Base-by-base conservation (phyloP, 768 basidiomycete genomes). In the Boletus coccyginus region DNA sequence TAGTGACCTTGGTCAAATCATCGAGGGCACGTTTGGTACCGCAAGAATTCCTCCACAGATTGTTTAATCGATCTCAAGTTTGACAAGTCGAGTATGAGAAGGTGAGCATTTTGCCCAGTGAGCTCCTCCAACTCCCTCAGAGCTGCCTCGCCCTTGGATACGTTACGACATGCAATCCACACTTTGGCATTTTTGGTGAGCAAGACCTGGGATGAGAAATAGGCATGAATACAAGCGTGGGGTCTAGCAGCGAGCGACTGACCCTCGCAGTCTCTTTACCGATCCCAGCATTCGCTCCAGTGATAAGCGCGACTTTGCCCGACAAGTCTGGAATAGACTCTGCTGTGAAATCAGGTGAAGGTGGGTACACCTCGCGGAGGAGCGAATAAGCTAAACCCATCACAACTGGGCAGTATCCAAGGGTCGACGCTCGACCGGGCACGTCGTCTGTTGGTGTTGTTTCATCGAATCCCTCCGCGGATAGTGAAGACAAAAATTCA, bases 141-240 rank as follows among this genome's bases (percentile, higher is more conserved):
- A 5, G 77, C 77, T 11, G 58, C 63, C 19, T 70, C 61, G 2
- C 73, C 76, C 53, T 75, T 83, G 24, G 66, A 62, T 51, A 69
- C 45, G 52, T 66, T 73, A 3, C 82, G 74, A 24, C 73, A 69
- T 0, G 78, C 80, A 17, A 85, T 62, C 63, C 83, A 86, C 4
- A 85, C 82, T 49, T 53, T 58, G 50, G 58, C 58, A 3, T 58
- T 52, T 24, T 52, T 58, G 46, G 58, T 33, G 46, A 59, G 58
- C n/a, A 59, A 32, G 40, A 58, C 56, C 58, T 59, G 13, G n/a
- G 5, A 27, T 21, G n/a, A 39, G 16, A 13, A 2, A 6, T 14
- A 32, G 12, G 14, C 29, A 14, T 43, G 46, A 35, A n/a, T 10
- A 21, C 27, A 12, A 11, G 43, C 12, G 9, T 14, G 7, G 19